Conservation (phyloP, 306 rosid species). For the Glycine soja region DNA sequence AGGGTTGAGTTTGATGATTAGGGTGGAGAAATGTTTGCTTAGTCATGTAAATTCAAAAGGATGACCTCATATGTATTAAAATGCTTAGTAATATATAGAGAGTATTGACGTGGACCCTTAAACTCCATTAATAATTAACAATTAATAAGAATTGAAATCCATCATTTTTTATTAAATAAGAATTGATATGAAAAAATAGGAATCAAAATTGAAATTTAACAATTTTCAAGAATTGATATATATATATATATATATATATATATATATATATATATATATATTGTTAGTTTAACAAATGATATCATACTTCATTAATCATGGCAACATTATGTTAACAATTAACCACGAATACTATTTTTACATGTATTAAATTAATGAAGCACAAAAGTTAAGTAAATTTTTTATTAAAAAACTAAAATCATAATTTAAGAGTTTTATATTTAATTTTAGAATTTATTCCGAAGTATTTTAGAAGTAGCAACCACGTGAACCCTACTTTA, state of each 20-base stretch:
- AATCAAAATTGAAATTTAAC: no score
- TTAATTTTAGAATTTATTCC: no score
- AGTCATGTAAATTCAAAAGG: neutral
- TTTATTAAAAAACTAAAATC: neutral
- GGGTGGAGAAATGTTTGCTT: neutral
- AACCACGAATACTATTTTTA: neutral
- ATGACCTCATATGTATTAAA: neutral
- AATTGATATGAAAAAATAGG: neutral
- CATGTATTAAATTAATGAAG: neutral
- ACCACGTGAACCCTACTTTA: slow-evolving; percentile 22
- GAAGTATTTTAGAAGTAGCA: neutral
- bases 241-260: no score
- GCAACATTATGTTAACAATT: no score
- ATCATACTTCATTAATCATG: no score
- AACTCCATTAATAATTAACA: neutral
- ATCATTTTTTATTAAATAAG: neutral
- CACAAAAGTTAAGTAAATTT: neutral
- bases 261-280: no score
- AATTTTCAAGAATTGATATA: no score
- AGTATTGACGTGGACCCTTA: neutral
- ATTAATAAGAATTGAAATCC: no score
- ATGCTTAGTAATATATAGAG: neutral
- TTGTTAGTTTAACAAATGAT: no score
- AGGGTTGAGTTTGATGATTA: neutral
- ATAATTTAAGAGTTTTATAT: neutral